phyloP scores from a whole-genome alignment of 805 yeast genomes.

The Pichia paraexigua region DNA sequence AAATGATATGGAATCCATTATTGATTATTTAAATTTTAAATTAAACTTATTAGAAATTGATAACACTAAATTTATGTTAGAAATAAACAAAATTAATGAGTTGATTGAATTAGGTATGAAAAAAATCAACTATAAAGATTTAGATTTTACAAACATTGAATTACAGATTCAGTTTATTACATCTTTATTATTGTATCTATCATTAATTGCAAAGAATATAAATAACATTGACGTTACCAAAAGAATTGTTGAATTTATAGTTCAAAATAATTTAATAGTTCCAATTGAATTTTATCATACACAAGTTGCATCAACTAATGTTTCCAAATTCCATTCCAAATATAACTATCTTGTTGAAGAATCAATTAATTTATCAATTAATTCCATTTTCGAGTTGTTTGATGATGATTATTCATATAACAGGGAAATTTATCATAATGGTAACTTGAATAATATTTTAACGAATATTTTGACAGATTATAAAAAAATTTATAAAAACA shows the following conservation, averaged over 20 bases:
- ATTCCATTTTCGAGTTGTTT: constrained; percentile 68
- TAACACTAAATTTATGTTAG: not conserved
- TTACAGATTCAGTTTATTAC: constrained; percentile 16
- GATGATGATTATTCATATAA: constrained; percentile 74
- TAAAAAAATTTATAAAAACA: constrained; percentile 46
- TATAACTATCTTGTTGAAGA: constrained; percentile 20
- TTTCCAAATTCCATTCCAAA: constrained; percentile 20
- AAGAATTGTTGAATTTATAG: constrained; percentile 19
- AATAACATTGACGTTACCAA: constrained; percentile 13
- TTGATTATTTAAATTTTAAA: constrained; percentile 15
- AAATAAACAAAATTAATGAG: not conserved
- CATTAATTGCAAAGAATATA: constrained; percentile 20
- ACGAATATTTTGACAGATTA: constrained; percentile 38
- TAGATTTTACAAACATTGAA: constrained; percentile 8
- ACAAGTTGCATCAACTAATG: constrained; percentile 2
- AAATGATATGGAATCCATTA: constrained; percentile 9
- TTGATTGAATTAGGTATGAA: constrained; percentile 3
- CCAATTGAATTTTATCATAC: constrained; percentile 12
- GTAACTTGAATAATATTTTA: constrained; percentile 38
- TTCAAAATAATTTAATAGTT: constrained; percentile 18
- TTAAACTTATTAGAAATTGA: constrained; percentile 12
- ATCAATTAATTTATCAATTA: constrained; percentile 47
- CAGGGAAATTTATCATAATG: constrained; percentile 52
- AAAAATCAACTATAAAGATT: not conserved
- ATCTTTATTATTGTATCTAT: constrained; percentile 19